Percentiles rank a stretch among this genome's conserved stretches.
phyloP scores from a whole-genome alignment of 345 rosid species.

The Camelina sativa region DNA sequence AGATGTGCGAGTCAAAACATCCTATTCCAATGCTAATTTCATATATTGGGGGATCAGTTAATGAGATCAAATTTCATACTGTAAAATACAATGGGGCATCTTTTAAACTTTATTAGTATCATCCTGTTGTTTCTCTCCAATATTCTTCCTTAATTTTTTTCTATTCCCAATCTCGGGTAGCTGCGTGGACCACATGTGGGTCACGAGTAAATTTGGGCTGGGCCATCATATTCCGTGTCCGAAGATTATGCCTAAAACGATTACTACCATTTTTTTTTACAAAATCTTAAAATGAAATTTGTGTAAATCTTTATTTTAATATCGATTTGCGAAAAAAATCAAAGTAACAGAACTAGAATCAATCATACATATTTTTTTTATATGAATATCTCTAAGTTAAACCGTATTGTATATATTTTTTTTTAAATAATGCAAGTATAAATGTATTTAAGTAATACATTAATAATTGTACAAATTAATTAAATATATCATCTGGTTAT shows the following conservation, averaged over 20 bases:
- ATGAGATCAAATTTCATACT: neutral
- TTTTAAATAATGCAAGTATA: neutral
- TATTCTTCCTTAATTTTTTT: neutral
- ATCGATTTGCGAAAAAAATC: neutral
- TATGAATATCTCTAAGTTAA: neutral
- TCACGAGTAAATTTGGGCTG: conserved; percentile 33
- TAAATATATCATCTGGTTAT: neutral
- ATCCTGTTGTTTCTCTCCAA: neutral
- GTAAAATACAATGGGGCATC: neutral
- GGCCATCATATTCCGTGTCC: conserved; percentile 5
- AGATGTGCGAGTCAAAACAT: conserved; percentile 21
- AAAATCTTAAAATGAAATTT: neutral
- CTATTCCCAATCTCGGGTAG: neutral
- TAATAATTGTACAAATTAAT: too few species aligned
- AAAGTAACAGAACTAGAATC: neutral
- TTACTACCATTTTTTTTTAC: neutral
- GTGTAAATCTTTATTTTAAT: neutral
- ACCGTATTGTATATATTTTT: neutral
- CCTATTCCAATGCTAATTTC: conserved; percentile 11
- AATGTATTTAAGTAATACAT: neutral
- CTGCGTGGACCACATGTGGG: conserved; percentile 8
- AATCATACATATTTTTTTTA: neutral
- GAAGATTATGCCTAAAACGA: neutral
- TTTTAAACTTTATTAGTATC: neutral
- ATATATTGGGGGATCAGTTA: neutral